Conservation (phyloP, 2,329 filamentous ascomycete species). For the Colletotrichum sp. region DNA sequence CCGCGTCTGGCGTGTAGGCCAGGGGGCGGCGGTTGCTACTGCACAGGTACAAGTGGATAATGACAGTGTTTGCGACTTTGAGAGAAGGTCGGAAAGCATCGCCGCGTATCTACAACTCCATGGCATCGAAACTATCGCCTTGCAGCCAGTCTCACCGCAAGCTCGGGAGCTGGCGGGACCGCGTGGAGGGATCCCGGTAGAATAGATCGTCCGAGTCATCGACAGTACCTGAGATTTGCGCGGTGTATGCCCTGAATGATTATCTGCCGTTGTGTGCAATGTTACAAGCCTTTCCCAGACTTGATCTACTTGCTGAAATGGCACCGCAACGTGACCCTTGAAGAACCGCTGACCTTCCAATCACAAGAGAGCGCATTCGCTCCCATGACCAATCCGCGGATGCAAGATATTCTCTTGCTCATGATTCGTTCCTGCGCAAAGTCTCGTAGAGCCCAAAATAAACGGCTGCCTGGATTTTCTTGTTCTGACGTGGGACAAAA, state of each 20-base stretch:
- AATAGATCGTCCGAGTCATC: neutral
- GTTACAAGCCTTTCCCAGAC: neutral
- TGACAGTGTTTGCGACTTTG: conserved; percentile 60
- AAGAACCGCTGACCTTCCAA: neutral
- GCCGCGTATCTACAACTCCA: conserved; percentile 75
- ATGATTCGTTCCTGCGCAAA: neutral
- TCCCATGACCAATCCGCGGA: neutral
- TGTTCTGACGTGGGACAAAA: neutral
- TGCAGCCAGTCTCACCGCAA: conserved; percentile 64
- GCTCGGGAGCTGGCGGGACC: neutral
- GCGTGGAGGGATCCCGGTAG: fast-evolving
- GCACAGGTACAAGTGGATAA: conserved; percentile 70
- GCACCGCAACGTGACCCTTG: neutral
- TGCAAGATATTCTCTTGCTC: neutral
- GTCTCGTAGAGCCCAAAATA: neutral
- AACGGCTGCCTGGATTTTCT: neutral
- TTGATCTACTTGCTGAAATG: neutral
- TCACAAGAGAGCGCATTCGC: neutral
- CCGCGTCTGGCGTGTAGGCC: conserved; percentile 75
- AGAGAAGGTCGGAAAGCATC: conserved; percentile 63
- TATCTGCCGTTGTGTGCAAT: neutral
- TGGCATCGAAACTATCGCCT: conserved; percentile 72
- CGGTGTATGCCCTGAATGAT: neutral
- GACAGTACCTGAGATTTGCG: neutral
- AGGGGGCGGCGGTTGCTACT: conserved; percentile 71